Evolutionary conservation across 176 grass and related monocot species (phyloP), one percentile per base, ranked within the genome.

Genomic region (Triticum urartu): DNA sequence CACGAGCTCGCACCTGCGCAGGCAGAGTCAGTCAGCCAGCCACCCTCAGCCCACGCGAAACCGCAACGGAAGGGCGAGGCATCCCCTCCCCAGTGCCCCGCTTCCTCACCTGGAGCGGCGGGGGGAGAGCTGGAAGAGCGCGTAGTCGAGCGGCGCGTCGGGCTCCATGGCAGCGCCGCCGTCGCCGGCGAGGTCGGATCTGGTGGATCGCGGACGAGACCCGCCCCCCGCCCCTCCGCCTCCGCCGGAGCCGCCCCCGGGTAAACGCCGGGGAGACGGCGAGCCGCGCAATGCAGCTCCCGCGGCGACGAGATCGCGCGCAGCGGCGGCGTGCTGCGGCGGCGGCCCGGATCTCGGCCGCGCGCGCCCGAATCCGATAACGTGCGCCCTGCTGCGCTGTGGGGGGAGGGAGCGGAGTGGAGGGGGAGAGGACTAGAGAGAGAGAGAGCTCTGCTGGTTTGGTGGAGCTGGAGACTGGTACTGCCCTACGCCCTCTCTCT

Each of bases 91-190:
- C 24, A 35, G 69, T 20, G 8, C 30, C 4, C 54, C 59, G 73
- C 61, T 28, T 72, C 30, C 81, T 89, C 88, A 99, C 97, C 97
- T 71, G 38, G 92, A 95, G 75, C 97, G 90, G 80, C 89, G 91
- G 2, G 97, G 97, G 58, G 94, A 99, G 15, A 99, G 92, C 90
- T 99, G 93, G 86, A 99, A 99, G 45, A 94, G 89, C 39, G 97
- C 97, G 68, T 88, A 93, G 87, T 99, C 97, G 52, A 99, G 94
- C 80, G 85, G 84, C 52, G 89, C 68, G 72, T 90, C 85, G 47
- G 90, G 70, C 71, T 99, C 92, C 97, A 99, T 99, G 52, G 68
- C 83, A 71, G 24, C 66, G 4, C 84, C 25, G 43, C 69, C 62
- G 61, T 11, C 50, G 52, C 0, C 86, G 71, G 78, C 40, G 52